Conservation (phyloP, 345 rosid species). For the Moricandia moricandioides region DNA sequence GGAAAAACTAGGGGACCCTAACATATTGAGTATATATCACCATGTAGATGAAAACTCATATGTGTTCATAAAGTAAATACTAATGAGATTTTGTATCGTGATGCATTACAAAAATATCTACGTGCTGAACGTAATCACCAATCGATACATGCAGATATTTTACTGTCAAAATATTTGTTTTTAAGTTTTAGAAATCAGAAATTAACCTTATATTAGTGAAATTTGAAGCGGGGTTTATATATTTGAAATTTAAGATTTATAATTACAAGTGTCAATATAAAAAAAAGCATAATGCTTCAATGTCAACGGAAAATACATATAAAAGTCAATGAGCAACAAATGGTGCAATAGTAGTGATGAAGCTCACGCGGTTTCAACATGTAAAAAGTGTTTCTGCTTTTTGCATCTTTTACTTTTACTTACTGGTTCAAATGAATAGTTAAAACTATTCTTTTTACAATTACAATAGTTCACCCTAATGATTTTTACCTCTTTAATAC, state of each 20-base stretch:
- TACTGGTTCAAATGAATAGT: neutral
- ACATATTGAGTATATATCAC: too few species aligned
- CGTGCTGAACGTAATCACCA: neutral
- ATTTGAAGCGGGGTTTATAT: neutral
- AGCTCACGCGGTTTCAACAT: constrained; percentile 39
- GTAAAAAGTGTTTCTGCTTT: constrained; percentile 32
- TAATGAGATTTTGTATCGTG: neutral
- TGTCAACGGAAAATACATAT: neutral
- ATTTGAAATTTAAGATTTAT: neutral
- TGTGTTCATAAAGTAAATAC: neutral
- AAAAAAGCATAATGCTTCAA: constrained; percentile 2
- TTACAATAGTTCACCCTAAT: too few species aligned
- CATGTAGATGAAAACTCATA: too few species aligned
- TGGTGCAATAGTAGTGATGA: neutral
- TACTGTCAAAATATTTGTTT: neutral
- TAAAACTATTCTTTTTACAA: too few species aligned
- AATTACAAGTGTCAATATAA: constrained; percentile 11
- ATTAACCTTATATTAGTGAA: neutral
- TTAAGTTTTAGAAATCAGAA: neutral
- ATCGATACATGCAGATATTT: neutral
- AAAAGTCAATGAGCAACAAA: constrained; percentile 17
- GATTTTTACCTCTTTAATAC: neutral
- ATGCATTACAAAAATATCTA: neutral
- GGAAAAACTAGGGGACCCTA: too few species aligned
- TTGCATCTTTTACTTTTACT: neutral